Evolutionary conservation across 2,329 filamentous ascomycete species (phyloP), one percentile per base, ranked within the genome.

Genomic region (Diaporthe humulicola): DNA sequence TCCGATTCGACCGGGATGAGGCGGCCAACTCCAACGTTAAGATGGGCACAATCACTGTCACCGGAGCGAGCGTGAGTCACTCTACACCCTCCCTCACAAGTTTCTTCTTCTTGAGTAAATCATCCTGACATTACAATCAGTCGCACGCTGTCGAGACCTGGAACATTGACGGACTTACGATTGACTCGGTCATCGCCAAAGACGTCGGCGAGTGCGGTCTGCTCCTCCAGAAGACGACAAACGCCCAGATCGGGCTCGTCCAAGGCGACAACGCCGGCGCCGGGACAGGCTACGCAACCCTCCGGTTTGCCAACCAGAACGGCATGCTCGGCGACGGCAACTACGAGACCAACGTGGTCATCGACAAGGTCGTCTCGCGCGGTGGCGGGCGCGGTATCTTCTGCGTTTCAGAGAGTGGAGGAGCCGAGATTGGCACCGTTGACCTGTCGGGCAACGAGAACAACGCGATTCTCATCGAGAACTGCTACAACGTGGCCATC

Each of bases 391-490:
- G 89, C 1, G 89, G 89, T 6, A 78, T 91, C 75, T 91, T 90
- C 80, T 91, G 89, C 72, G 89, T 91, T 1, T 90, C 88, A 0
- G 83, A 87, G 77, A 90, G 88, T 0, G 89, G 89, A 0, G 89
- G 83, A 19, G 88, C 84, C 2, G 85, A 85, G 12, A 91, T 91
- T 72, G 80, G 79, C 10, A 82, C 76, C 7, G 81, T 90, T 25
- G 88, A 90, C 76, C 82, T 91, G 1, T 84, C 87, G 0, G 81
- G 83, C 77, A 91, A 90, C 61, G 89, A 85, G 0, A 89, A 88
- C 79, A 90, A 91, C 74, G 87, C 89, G 0, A 84, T 91, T 25
- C 83, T 91, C 1, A 87, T 91, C 36, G 89, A 91, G 84, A 91
- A 91, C 80, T 91, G 89, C 82, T 90, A 91, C 79, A 88, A 88